phyloP scores from a whole-genome alignment of 2,329 filamentous ascomycete species.

The Botrytis elliptica region DNA sequence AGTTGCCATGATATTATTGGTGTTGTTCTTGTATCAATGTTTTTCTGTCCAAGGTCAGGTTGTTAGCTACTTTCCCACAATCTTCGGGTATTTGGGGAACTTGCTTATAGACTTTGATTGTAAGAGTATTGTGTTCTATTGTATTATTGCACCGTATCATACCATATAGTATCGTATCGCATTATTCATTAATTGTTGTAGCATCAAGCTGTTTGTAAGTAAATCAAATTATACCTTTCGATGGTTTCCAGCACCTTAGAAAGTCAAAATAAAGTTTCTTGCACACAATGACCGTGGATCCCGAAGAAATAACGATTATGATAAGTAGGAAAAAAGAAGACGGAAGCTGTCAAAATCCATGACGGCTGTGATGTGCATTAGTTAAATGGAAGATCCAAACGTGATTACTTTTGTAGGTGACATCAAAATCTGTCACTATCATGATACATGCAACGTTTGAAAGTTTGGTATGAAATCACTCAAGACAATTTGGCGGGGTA shows the following conservation, averaged over 20 bases:
- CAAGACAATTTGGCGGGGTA: not conserved
- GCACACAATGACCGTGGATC: not conserved
- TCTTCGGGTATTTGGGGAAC: not conserved
- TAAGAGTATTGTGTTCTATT: too few relatives aligned
- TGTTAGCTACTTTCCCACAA: not conserved
- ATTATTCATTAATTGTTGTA: not conserved
- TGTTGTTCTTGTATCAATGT: not conserved
- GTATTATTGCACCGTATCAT: too few relatives aligned
- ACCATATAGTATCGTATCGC: not conserved
- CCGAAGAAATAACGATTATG: not conserved
- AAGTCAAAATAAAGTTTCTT: not conserved
- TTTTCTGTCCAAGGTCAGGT: not conserved
- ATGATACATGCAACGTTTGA: slow-evolving; percentile 13
- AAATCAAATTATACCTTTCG: not conserved
- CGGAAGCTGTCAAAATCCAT: not conserved
- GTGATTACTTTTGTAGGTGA: not conserved
- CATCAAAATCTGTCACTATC: slow-evolving; percentile 2
- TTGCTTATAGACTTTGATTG: not conserved
- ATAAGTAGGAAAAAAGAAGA: not conserved
- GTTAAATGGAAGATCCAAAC: not conserved
- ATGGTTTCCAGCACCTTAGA: slow-evolving; percentile 19
- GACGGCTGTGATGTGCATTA: not conserved
- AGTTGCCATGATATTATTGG: slow-evolving; percentile 25
- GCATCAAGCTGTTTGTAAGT: slow-evolving; percentile 2
- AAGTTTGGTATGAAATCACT: not conserved